Evolutionary conservation across 148 eudicot species (phyloP).

Genomic region (Talinum fruticosum): DNA sequence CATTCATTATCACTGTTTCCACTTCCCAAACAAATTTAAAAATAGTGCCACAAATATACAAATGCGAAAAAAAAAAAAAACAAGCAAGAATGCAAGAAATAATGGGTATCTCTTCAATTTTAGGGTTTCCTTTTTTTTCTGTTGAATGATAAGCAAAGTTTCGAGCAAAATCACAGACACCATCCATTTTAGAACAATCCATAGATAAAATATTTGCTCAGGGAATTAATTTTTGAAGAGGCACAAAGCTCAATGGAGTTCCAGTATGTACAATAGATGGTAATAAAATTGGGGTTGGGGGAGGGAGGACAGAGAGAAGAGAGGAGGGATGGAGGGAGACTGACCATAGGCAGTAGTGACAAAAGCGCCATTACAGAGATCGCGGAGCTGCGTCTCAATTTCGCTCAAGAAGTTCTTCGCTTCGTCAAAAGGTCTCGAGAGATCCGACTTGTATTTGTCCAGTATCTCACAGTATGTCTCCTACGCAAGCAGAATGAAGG

Average conservation of each 20-base stretch:
- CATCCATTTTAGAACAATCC: conserved; percentile 14
- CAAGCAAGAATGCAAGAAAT: not conserved
- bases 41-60: not conserved
- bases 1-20: not conserved
- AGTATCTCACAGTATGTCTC: conserved; percentile 71
- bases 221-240: not conserved
- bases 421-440: conserved; percentile 87
- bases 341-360: conserved; percentile 31
- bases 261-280: not conserved
- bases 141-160: not conserved
- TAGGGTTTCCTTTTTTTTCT: conserved; percentile 12
- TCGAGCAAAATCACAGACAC: not conserved
- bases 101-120: conserved; percentile 5
- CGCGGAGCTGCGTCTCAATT: conserved; percentile 56
- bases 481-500: conserved; percentile 26
- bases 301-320: not conserved
- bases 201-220: conserved; percentile 8
- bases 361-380: conserved; percentile 61
- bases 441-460: conserved; percentile 76
- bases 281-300: not conserved
- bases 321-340: not conserved
- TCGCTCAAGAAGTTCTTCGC: conserved; percentile 71
- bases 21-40: not conserved
- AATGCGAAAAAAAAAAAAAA: not conserved
- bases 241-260: conserved; percentile 30